Percentiles rank a stretch among this genome's conserved stretches.
phyloP scores from a whole-genome alignment of 352 stramenopile species.

The Globisporangium middletonii region DNA sequence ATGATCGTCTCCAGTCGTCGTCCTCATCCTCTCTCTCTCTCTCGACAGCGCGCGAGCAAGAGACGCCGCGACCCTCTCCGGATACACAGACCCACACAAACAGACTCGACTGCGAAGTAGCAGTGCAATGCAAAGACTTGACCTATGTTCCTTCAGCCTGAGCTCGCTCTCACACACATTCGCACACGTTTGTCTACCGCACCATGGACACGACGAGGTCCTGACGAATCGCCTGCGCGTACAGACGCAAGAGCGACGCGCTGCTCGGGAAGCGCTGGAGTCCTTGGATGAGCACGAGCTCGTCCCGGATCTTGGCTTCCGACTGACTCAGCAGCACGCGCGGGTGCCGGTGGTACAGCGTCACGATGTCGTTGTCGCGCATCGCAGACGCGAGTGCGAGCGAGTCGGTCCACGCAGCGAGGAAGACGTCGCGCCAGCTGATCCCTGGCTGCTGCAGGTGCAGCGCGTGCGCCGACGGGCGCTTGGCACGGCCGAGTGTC shows the following conservation, averaged over 20 bases:
- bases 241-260: conserved; percentile 35
- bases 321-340: conserved; percentile 20
- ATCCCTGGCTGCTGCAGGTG: conserved; percentile 9
- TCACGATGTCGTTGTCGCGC: conserved; percentile 27
- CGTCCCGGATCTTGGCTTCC: conserved; percentile 38
- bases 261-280: conserved; percentile 43
- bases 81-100: conserved; percentile 2
- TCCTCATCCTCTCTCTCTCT: no score
- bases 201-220: conserved; percentile 20
- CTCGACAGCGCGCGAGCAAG: no score
- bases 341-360: conserved; percentile 26
- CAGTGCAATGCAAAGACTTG: conserved; percentile 2
- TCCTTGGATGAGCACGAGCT: conserved; percentile 61
- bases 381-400: conserved; percentile 16
- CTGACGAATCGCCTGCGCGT: conserved; percentile 40
- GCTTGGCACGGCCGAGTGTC: not conserved
- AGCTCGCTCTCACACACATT: not conserved
- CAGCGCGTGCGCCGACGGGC: not conserved
- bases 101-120: not conserved
- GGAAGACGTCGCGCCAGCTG: conserved; percentile 43
- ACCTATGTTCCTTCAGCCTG: not conserved
- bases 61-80: not conserved
- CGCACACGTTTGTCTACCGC: not conserved
- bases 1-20: no score
- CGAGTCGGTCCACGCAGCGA: conserved; percentile 31